Base-by-base conservation (phyloP, 495 filamentous ascomycete genomes). In the Trichoderma parareesei region DNA sequence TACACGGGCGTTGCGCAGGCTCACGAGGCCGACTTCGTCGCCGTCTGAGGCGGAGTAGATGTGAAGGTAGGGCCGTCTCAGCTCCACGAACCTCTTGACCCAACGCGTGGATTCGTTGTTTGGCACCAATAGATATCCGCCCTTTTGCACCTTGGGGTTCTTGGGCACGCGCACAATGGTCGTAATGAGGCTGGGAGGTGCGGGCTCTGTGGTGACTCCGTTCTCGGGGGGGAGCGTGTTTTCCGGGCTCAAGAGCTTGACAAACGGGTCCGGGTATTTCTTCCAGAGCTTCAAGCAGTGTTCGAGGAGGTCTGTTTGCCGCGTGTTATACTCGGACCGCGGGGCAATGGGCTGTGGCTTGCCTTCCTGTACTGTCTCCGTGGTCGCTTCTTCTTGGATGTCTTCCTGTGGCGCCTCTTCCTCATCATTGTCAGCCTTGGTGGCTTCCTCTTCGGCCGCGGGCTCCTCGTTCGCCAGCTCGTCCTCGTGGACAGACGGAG, bases 61-160 rank as follows among this genome's bases (percentile, higher is more conserved):
- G 71, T 98, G 92, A 65, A 99, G 79, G 70, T 97, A 99, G 6
- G 95, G 95, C 48, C 88, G 85, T 35, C 94, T 87, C 38, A 99
- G 85, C 71, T 99, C 95, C 60, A 96, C 91, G 71, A 93, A 97
- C 49, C 93, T 89, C 67, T 92, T 90, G 5, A 89, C 79, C 94
- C 94, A 99, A 65, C 86, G 83, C 37, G 87, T 88, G 37, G 87
- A 88, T 60, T 89, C 84, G 64, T 82, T 81, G 68, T 85, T 85
- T 5, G 93, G 92, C 4, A 87, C 89, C 18, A 96, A 78, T 38
- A 98, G 85, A 71, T 93, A 93, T 43, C 92, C 92, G 7, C 86
- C 84, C 75, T 93, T 95, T 57, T 91, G 79, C n/a, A 90, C 82
- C 18, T 82, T 81, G 3, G 91, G 80, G 65, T 88, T 89, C 73